Conservation (phyloP, 1,284 basidiomycete genomes). For the Cryptococcus hybrid region DNA sequence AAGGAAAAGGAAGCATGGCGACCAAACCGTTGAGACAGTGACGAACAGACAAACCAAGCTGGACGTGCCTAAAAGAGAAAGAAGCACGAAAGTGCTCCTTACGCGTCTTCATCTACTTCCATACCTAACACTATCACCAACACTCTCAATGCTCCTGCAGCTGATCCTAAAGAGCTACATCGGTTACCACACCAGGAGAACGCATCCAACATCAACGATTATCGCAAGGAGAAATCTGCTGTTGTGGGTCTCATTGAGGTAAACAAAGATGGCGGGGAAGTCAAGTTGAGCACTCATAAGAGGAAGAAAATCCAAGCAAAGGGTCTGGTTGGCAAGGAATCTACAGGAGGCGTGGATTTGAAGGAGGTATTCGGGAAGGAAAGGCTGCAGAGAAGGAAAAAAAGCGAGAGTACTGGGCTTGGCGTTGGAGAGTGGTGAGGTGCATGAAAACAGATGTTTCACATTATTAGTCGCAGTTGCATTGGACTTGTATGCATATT, state of each 20-base stretch:
- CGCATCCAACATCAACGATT: background rate
- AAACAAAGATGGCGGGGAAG: conserved; percentile 9
- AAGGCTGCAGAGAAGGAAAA: background rate
- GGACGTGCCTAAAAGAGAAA: background rate
- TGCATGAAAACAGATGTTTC: background rate
- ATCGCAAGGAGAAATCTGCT: conserved; percentile 17
- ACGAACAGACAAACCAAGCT: conserved; percentile 1
- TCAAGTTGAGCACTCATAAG: conserved; percentile 13
- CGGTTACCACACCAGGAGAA: background rate
- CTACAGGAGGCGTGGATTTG: conserved; percentile 16
- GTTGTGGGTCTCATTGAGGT: conserved; percentile 32
- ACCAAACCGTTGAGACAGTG: background rate
- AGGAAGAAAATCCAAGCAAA: conserved; percentile 17
- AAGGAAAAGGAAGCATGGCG: conserved; percentile 5
- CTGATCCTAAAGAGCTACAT: background rate
- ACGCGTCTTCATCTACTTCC: background rate
- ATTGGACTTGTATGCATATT: background rate
- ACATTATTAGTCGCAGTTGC: background rate
- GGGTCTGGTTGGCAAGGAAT: conserved; percentile 10
- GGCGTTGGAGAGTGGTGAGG: conserved; percentile 35
- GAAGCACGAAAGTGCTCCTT: conserved; percentile 1
- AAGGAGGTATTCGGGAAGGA: conserved; percentile 14
- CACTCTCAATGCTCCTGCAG: background rate
- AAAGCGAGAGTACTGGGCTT: conserved; percentile 7
- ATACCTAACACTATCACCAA: background rate